Evolutionary conservation across 768 basidiomycete genomes (phyloP).

Genomic region (Termitomyces sp.): DNA sequence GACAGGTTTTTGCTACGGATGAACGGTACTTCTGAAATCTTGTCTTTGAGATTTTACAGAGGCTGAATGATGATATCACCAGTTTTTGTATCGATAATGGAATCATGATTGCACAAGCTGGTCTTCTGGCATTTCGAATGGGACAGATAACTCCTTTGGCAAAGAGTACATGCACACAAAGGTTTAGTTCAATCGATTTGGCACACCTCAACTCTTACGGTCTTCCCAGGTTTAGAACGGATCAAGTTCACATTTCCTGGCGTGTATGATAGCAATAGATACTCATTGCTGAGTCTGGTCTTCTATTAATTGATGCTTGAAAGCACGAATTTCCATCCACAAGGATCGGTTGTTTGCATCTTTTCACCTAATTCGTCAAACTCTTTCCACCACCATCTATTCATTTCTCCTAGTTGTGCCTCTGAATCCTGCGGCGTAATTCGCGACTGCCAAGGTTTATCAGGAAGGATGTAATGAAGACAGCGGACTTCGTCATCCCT

Average conservation of each 20-base stretch:
- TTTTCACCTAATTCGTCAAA: conserved; percentile 43
- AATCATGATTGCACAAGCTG: conserved; percentile 99
- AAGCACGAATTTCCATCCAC: conserved; percentile 46
- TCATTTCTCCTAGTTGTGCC: conserved; percentile 43
- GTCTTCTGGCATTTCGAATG: conserved; percentile 88
- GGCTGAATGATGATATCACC: neutral
- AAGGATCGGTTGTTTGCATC: conserved; percentile 37
- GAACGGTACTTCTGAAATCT: conserved; percentile 58
- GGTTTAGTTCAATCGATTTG: conserved; percentile 40
- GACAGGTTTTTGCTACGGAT: conserved; percentile 91
- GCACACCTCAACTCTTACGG: neutral
- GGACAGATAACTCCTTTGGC: conserved; percentile 72
- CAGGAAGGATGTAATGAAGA: conserved; percentile 80
- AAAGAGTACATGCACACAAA: conserved; percentile 88
- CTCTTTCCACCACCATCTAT: conserved; percentile 80
- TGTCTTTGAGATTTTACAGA: neutral
- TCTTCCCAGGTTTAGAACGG: conserved; percentile 77
- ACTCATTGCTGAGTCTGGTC: conserved; percentile 1
- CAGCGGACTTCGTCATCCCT: conserved; percentile 80
- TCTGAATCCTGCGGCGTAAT: conserved; percentile 30
- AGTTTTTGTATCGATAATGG: conserved; percentile 99
- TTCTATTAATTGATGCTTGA: conserved; percentile 38
- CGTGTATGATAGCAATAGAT: conserved; percentile 39
- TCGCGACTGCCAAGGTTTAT: conserved; percentile 80
- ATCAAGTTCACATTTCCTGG: conserved; percentile 92